These are phyloP conservation scores for Eucalyptus erythrocorys DNA, from an alignment of 345 rosid genomes.

Conservation along the genomic window DNA sequence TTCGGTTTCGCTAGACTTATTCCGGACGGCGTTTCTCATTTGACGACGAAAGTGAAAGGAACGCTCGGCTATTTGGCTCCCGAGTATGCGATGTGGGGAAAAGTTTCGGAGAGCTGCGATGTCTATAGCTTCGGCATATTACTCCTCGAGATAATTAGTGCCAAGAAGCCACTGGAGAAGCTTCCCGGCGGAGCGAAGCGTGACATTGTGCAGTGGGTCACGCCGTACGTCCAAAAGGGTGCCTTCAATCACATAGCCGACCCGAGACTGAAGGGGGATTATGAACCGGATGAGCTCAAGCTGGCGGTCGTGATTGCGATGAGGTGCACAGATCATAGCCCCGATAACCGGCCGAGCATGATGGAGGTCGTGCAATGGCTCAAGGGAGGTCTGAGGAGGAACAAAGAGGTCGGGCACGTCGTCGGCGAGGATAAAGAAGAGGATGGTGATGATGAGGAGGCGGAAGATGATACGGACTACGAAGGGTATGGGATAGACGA, in stretches of 20 bases:
- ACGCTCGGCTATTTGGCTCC: constrained; percentile 66
- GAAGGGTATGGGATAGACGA: constrained; percentile 1
- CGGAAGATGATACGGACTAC: neutral
- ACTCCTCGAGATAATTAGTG: constrained; percentile 46
- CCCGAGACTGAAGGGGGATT: constrained; percentile 34
- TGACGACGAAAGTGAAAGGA: constrained; percentile 64
- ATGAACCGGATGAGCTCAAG: constrained; percentile 20
- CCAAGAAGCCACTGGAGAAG: constrained; percentile 44
- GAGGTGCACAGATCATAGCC: constrained; percentile 33
- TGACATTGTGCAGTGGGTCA: constrained; percentile 51
- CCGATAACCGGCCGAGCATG: constrained; percentile 48
- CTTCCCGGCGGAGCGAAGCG: constrained; percentile 40
- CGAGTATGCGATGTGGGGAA: constrained; percentile 83
- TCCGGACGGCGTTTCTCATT: constrained; percentile 50
- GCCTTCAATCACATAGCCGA: constrained; percentile 39
- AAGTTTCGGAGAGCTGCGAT: constrained; percentile 53
- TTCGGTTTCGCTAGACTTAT: constrained; percentile 64
- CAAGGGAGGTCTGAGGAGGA: constrained; percentile 11
- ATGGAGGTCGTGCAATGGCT: constrained; percentile 47
- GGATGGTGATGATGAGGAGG: neutral
- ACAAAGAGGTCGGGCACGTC: neutral
- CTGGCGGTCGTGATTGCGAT: constrained; percentile 18
- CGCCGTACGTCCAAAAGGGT: constrained; percentile 38
- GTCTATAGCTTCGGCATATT: constrained; percentile 63
- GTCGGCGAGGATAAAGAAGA: neutral